phyloP scores from a whole-genome alignment of 768 basidiomycete species.

The Boletus coccyginus region DNA sequence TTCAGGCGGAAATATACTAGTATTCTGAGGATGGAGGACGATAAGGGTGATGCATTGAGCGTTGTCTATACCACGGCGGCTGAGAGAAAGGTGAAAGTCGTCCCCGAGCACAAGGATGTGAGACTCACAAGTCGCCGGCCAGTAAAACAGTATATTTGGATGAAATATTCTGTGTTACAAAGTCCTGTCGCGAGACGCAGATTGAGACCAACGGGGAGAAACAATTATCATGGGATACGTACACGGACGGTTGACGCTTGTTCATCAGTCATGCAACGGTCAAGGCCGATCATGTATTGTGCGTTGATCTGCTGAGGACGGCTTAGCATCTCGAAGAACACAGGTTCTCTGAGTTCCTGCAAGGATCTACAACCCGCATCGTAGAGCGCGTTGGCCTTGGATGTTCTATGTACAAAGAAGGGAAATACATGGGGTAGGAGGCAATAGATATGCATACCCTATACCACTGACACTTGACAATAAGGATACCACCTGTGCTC shows the following conservation, averaged over 20 bases:
- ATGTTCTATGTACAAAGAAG: slow-evolving; percentile 7
- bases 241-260: slow-evolving; percentile 50
- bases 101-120: background rate
- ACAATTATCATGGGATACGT: slow-evolving; percentile 13
- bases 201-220: background rate
- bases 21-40: slow-evolving; percentile 17
- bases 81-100: slow-evolving; percentile 4
- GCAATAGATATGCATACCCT: slow-evolving; percentile 38
- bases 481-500: slow-evolving; percentile 27
- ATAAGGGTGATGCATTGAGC: slow-evolving; percentile 14
- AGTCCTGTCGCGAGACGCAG: slow-evolving; percentile 37
- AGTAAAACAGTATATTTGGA: slow-evolving; percentile 47
- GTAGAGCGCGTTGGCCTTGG: slow-evolving; percentile 43
- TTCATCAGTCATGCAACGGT: slow-evolving; percentile 34
- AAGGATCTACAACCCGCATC: slow-evolving; percentile 48
- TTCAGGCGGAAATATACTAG: slow-evolving; percentile 13
- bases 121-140: slow-evolving; percentile 57
- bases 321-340: slow-evolving; percentile 39
- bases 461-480: slow-evolving; percentile 43
- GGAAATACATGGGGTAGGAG: background rate
- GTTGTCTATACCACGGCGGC: slow-evolving; percentile 43
- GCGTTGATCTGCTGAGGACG: slow-evolving; percentile 36
- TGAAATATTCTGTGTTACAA: slow-evolving; percentile 45
- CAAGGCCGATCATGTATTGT: slow-evolving; percentile 41
- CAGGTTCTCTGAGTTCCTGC: slow-evolving; percentile 39